A percentile compares a stretch with the other conserved stretches of the same genome.
These are phyloP conservation scores for Suillus subluteus DNA, from an alignment of 768 basidiomycete genomes.

Conservation along the genomic window DNA sequence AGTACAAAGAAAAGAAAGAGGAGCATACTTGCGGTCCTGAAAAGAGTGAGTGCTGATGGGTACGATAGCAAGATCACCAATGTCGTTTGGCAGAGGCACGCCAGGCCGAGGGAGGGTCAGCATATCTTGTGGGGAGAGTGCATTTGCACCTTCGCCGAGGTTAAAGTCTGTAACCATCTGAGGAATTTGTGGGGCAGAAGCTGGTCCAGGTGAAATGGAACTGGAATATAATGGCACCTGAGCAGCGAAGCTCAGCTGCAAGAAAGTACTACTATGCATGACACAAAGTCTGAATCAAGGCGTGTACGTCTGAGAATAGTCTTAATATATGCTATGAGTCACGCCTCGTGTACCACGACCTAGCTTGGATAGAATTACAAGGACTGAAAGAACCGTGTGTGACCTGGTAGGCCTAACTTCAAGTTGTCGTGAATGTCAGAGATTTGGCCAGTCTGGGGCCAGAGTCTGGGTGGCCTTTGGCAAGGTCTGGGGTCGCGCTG, in stretches of 20 bases:
- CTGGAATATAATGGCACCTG: not conserved
- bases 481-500: too few species aligned
- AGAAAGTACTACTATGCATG: slow-evolving; percentile 5
- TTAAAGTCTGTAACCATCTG: slow-evolving; percentile 7
- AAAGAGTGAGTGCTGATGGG: slow-evolving; percentile 72
- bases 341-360: not conserved
- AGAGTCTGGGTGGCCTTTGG: too few species aligned
- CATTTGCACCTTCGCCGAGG: slow-evolving; percentile 30
- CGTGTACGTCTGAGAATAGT: not conserved
- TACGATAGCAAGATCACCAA: slow-evolving; percentile 70
- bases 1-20: slow-evolving; percentile 1
- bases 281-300: not conserved
- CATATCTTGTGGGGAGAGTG: slow-evolving; percentile 75
- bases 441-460: too few species aligned
- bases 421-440: too few species aligned
- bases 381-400: too few species aligned
- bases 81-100: slow-evolving; percentile 63
- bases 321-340: not conserved
- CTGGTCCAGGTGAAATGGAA: not conserved
- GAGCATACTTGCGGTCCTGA: slow-evolving; percentile 69
- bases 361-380: too few species aligned
- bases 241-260: slow-evolving; percentile 5
- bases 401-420: too few species aligned
- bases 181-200: not conserved
- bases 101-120: slow-evolving; percentile 72